Base-by-base conservation (phyloP, 306 rosid species). In the Fragaria nilgerrensis region DNA sequence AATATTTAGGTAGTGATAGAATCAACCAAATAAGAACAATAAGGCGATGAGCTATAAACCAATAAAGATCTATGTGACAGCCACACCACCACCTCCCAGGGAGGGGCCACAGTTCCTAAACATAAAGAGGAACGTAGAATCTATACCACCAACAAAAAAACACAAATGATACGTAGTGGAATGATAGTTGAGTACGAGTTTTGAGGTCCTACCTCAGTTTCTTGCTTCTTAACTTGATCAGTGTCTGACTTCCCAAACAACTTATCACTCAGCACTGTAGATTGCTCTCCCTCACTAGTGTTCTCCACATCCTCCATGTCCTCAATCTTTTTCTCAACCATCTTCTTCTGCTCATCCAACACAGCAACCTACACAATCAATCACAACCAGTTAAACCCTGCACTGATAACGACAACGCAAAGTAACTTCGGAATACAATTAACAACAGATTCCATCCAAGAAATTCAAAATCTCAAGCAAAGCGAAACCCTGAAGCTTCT, bases 331-430 rank as follows among this genome's bases (percentile, higher is more conserved):
- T 80, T 84, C 23, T 71, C 78, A n/a, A 34, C 88, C 44, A n/a
- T 55, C 78, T 41, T 89, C 69, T 84, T 96, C 82, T 89, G 93
- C 48, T 91, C 97, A 81, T 95, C 96, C 19, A 96, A 84, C 61
- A 82, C 91, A 52, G 89, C 91, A 86, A 96, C 87, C 99, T 96
- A 84, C 85, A 88, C 52, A 55, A 75, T 34, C 15, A 25, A 65
- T 32, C 48, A 49, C 29, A 72, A 82, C 45, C 74, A 64, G 45
- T n/a, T 65, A 77, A 80, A 11, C 39, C 52, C 80, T 15, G 37
- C 47, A 43, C 27, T 77, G 77, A 73, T 14, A 75, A 41, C 37
- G 0, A 6, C 23, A 34, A 9, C 22, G 6, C 77, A 16, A 9
- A 72, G 41, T 4, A 17, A 70, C 15, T 13, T 3, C 5, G 16